phyloP scores from a whole-genome alignment of 2,329 filamentous ascomycete species.

The Exophiala aquamarina region DNA sequence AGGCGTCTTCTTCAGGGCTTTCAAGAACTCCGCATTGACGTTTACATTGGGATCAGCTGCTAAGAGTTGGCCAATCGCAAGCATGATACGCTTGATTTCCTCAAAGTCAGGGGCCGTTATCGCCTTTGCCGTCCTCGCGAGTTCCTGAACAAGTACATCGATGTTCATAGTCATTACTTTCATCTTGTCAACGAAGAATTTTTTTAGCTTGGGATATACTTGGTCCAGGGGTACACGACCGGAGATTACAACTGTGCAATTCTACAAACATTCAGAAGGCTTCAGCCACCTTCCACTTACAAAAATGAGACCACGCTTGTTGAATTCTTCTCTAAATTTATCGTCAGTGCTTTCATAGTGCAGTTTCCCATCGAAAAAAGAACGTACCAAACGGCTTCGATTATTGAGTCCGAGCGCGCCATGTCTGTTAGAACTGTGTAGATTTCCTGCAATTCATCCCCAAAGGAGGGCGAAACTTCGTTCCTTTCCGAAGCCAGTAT shows the following conservation, averaged over 20 bases:
- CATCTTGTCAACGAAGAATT: constrained; percentile 18
- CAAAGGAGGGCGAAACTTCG: neutral
- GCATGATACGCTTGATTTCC: constrained; percentile 13
- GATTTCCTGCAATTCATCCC: neutral
- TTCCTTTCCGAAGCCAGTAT: neutral
- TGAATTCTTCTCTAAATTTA: constrained; percentile 10
- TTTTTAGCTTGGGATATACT: constrained; percentile 9
- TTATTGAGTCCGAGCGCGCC: constrained; percentile 3
- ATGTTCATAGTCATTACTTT: constrained; percentile 16
- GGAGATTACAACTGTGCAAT: constrained; percentile 11
- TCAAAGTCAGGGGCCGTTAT: constrained; percentile 6
- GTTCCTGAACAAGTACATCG: constrained; percentile 13
- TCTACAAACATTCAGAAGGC: constrained; percentile 16
- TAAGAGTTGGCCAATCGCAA: constrained; percentile 13
- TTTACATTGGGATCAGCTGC: constrained; percentile 2
- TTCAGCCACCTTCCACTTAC: constrained; percentile 10
- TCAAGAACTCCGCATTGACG: constrained; percentile 6
- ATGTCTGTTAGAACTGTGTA: constrained; percentile 8
- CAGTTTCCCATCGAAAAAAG: neutral
- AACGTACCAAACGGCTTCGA: constrained; percentile 10
- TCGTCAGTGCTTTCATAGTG: neutral
- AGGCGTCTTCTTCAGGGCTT: constrained; percentile 5
- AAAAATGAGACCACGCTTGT: constrained; percentile 5
- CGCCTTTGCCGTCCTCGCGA: constrained; percentile 7
- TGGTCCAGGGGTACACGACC: constrained; percentile 10